A percentile compares a stretch with the other conserved stretches of the same genome.
Evolutionary conservation across 2,329 filamentous ascomycete species (phyloP).

Genomic region (Aphanocladium album): DNA sequence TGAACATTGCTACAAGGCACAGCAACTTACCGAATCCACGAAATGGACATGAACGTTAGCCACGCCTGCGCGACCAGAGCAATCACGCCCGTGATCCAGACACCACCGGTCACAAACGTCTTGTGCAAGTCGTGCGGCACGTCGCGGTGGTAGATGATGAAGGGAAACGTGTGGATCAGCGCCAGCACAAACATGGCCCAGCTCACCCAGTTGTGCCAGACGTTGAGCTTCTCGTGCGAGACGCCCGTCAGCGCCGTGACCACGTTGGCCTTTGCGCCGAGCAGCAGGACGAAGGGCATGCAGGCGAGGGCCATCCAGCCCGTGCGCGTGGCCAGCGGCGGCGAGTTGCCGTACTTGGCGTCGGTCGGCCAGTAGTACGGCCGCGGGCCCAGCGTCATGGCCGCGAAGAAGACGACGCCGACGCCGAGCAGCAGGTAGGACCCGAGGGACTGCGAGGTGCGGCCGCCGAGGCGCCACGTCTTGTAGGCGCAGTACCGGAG

Average conservation of each 20-base stretch:
- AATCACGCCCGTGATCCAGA: slow-evolving; percentile 53
- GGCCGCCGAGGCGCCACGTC: slow-evolving; percentile 23
- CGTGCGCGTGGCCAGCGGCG: slow-evolving; percentile 46
- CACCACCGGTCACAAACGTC: slow-evolving; percentile 38
- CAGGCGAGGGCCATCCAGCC: slow-evolving; percentile 49
- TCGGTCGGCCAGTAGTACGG: slow-evolving; percentile 53
- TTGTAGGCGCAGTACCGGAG: slow-evolving; percentile 20
- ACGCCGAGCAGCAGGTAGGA: slow-evolving; percentile 33
- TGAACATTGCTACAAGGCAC: too few species aligned
- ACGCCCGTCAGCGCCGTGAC: slow-evolving; percentile 50
- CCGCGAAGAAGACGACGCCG: slow-evolving; percentile 43
- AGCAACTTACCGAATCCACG: slow-evolving; percentile 39
- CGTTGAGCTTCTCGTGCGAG: slow-evolving; percentile 51
- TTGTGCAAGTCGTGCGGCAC: slow-evolving; percentile 42
- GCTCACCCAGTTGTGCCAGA: slow-evolving; percentile 50
- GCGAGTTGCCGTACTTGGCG: slow-evolving; percentile 42
- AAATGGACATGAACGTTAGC: slow-evolving; percentile 50
- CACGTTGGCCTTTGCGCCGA: slow-evolving; percentile 51
- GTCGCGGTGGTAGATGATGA: slow-evolving; percentile 46
- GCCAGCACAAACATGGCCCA: slow-evolving; percentile 54
- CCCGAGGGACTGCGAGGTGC: slow-evolving; percentile 41
- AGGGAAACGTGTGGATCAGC: slow-evolving; percentile 55
- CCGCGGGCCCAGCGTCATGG: slow-evolving; percentile 42
- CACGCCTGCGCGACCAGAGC: slow-evolving; percentile 49
- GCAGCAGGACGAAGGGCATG: slow-evolving; percentile 46